Evolutionary conservation across 2,329 filamentous ascomycete species (phyloP).

Genomic region (Clonostachys sp.): DNA sequence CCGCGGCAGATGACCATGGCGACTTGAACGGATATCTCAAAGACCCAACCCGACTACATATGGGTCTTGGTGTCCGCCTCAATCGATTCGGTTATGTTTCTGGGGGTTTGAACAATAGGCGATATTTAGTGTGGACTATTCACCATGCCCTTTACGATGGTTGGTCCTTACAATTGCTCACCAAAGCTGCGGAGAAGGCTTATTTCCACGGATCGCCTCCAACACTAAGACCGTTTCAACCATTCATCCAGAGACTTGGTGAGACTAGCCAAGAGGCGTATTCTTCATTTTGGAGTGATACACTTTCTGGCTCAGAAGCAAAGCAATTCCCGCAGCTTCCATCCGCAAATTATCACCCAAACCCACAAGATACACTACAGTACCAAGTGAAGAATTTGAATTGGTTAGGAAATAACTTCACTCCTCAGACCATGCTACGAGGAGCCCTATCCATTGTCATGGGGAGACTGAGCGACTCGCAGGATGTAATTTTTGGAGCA

Average conservation of each 20-base stretch:
- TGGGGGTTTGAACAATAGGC: neutral
- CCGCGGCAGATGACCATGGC: slow-evolving; percentile 19
- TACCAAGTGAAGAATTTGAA: neutral
- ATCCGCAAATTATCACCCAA: slow-evolving; percentile 1
- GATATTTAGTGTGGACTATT: slow-evolving; percentile 10
- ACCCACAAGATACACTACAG: neutral
- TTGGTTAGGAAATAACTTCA: slow-evolving; percentile 5
- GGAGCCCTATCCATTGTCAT: neutral
- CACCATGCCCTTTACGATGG: slow-evolving; percentile 13
- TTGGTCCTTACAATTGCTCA: slow-evolving; percentile 4
- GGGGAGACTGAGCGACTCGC: neutral
- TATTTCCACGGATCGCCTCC: slow-evolving; percentile 9
- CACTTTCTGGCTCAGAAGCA: neutral
- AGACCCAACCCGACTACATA: neutral
- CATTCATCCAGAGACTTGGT: slow-evolving; percentile 29
- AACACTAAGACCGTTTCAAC: slow-evolving; percentile 22
- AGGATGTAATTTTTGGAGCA: neutral
- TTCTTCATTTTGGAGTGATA: neutral
- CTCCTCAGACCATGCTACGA: slow-evolving; percentile 10
- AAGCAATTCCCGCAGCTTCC: neutral
- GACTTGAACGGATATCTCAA: neutral
- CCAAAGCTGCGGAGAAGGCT: neutral
- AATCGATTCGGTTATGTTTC: slow-evolving; percentile 7
- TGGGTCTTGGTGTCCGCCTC: slow-evolving; percentile 11
- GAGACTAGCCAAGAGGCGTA: neutral